Evolutionary conservation across 257 asterid genomes (phyloP), one percentile per base, ranked within the genome.

Genomic region (Osmanthus fragrans): DNA sequence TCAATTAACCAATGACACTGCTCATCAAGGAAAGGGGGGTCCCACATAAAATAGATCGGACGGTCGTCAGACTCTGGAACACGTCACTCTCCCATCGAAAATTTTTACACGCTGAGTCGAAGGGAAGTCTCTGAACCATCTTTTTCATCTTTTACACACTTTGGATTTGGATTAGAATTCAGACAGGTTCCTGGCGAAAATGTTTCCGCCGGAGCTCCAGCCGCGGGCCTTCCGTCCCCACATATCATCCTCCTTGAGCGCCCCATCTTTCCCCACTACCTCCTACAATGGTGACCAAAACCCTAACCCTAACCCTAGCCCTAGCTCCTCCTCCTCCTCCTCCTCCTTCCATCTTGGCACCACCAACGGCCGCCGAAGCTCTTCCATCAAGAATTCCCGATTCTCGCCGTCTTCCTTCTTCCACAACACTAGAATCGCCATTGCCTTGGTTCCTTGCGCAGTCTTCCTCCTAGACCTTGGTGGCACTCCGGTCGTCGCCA

Each of bases 201-300:
- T 92, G 99, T 87, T 94, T 73, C 93, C 92, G 88, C 96, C 96
- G 92, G 99, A 96, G 92, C 97, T 96, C 79, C 96, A 96, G 77
- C 82, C 99, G 36, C 92, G 96, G 82, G 63, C 96, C 18, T 89
- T 89, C 90, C 97, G 97, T 64, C 97, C 98, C 0, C 86, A 90
- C 81, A 88, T 93, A 66, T 80, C 94, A 29, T 74, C 93, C 80
- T 89, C 97, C 42, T 76, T 85, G 37, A 96, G 99, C 65, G 87
- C 91, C 12, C 97, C 97, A 39, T 90, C 94, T 1, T 88, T 94
- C 73, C 82, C 96, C 80, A 79, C 89, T 75, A 70, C 96, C 76
- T 80, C 86, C 81, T 75, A 76, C 58, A 80, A 78, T 82, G 88
- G 83, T 39, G 88, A 89, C 76, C 90, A 82, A n/a, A n/a, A 88